Evolutionary conservation across 176 grass and related monocot species (phyloP).

Genomic region (Zea luxurians): DNA sequence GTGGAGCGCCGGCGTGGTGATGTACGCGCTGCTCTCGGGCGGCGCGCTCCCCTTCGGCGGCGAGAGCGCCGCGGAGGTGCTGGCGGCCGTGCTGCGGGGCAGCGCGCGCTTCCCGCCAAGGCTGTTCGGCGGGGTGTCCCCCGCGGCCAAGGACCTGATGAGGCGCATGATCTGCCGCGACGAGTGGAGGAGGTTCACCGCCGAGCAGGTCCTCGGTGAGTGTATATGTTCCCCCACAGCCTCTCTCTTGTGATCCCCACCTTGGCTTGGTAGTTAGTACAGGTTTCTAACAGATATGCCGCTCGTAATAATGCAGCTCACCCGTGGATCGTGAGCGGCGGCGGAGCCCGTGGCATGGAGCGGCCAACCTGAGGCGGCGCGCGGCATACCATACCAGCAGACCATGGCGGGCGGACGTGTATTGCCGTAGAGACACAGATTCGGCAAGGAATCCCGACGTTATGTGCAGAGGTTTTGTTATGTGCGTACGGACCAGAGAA

Average conservation of each 20-base stretch:
- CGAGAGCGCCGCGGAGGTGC: conserved; percentile 62
- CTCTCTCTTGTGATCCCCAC: background rate
- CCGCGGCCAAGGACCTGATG: conserved; percentile 76
- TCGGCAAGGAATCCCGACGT: conserved; percentile 8
- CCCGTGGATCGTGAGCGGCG: conserved; percentile 75
- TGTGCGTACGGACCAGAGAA: background rate
- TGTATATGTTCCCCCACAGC: background rate
- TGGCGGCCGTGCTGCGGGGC: conserved; percentile 51
- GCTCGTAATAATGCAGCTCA: conserved; percentile 54
- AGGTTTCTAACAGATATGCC: background rate
- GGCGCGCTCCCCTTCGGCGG: conserved; percentile 77
- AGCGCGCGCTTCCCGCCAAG: conserved; percentile 60
- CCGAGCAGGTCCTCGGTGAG: conserved; percentile 85
- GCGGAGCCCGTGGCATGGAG: conserved; percentile 35
- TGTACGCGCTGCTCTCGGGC: conserved; percentile 79
- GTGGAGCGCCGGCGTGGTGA: conserved; percentile 86
- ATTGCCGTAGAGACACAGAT: conserved; percentile 36
- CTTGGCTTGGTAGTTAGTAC: conserved; percentile 15
- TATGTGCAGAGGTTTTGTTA: conserved; percentile 23
- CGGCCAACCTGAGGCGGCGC: conserved; percentile 23
- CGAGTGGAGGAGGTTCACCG: conserved; percentile 64
- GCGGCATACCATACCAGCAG: background rate
- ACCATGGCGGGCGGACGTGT: background rate
- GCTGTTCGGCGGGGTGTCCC: conserved; percentile 59
- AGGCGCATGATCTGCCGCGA: conserved; percentile 78